Evolutionary conservation across 1,139 yeast genomes (phyloP), one percentile per base, ranked within the genome.

Genomic region (Zygotorulaspora mrakii): DNA sequence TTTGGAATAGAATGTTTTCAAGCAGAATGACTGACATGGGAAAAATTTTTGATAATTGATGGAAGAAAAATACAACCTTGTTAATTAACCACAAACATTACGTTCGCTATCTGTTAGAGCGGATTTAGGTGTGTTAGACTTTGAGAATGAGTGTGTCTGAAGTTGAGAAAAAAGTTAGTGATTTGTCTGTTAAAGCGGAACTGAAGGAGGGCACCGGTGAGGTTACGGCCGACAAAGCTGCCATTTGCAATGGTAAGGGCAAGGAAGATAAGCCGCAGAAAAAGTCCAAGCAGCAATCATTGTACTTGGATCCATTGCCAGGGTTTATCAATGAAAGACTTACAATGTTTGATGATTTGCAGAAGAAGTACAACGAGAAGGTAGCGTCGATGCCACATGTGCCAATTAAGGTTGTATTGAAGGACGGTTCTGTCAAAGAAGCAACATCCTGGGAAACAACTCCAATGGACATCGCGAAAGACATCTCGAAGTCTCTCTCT

Each of bases 391-490:
- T 76, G 68, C 70, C 72, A 37, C 76, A 79, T 38, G 78, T 60
- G 24, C 75, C 86, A 31, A 81, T 94, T 62, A 75, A 76, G 53
- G 75, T 91, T 62, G 85, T 95, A 34, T 73, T 91, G 65, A 86
- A 84, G 62, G 96, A 89, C 57, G 97, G 97, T 35, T 68, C 83
- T 35, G 68, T 76, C 42, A 81, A 83, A 62, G 82, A 76, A 51
- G 98, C 88, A 49, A 76, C 76, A 30, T 71, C 96, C 3, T 94
- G 81, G 79, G 96, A 88, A 64, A 89, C 98, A 38, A 70, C 87
- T 24, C 98, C 99, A 36, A 67, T 85, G 68, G 84, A 80, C 43
- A 84, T 91, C 52, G 96, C 97, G 42, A 73, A 72, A 55, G 79
- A 68, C 41, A 89, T 91, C 55, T 89, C 95, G 53, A 85, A 86